Evolutionary conservation across 2,329 filamentous ascomycete genomes (phyloP).

Genomic region (Cladophialophora psammophila): DNA sequence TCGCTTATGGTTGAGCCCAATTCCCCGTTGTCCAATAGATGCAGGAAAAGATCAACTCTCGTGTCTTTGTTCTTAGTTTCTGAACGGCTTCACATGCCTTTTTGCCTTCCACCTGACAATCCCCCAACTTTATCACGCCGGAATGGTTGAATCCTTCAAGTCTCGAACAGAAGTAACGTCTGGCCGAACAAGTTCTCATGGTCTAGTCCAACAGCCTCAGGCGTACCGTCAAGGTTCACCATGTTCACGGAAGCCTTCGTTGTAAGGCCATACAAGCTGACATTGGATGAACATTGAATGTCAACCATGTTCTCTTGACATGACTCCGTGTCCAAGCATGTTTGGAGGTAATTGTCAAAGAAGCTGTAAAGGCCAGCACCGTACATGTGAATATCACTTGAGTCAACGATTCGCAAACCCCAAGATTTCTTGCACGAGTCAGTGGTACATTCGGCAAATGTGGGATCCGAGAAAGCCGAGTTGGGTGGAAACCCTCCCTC

Average conservation of each 20-base stretch:
- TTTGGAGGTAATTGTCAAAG: slow-evolving; percentile 81
- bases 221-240: slow-evolving; percentile 68
- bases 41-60: not conserved
- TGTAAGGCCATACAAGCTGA: slow-evolving; percentile 72
- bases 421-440: slow-evolving; percentile 73
- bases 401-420: slow-evolving; percentile 75
- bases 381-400: slow-evolving; percentile 71
- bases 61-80: not conserved
- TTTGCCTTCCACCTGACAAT: not conserved
- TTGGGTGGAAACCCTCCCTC: slow-evolving; percentile 69
- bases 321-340: slow-evolving; percentile 69
- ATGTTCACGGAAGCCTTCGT: slow-evolving; percentile 80
- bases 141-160: slow-evolving; percentile 11
- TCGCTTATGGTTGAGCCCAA: not conserved
- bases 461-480: slow-evolving; percentile 68
- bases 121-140: not conserved
- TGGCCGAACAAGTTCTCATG: slow-evolving; percentile 73
- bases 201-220: slow-evolving; percentile 63
- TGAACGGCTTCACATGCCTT: not conserved
- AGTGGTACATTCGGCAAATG: slow-evolving; percentile 69
- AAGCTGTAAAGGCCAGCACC: slow-evolving; percentile 81
- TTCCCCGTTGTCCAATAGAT: slow-evolving; percentile 2
- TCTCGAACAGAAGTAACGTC: slow-evolving; percentile 62
- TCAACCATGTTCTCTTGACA: slow-evolving; percentile 82
- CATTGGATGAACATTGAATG: slow-evolving; percentile 67